Evolutionary conservation across 495 filamentous ascomycete genomes (phyloP).

Genomic region (Aspergillus nidulans): DNA sequence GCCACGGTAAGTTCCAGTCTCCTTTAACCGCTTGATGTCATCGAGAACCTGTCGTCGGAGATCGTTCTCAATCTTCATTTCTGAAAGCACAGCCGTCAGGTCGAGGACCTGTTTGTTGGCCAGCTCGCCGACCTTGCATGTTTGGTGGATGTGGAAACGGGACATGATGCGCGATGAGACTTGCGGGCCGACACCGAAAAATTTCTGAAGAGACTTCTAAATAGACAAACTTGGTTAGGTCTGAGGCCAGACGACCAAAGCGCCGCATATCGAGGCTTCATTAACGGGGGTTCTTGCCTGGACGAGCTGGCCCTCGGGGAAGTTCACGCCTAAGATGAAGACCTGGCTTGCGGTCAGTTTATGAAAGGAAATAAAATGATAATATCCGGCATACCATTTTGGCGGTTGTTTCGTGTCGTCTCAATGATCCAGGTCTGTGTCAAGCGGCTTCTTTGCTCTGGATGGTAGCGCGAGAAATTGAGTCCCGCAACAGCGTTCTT

Average conservation of each 20-base stretch:
- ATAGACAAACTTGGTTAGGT: conserved; percentile 14
- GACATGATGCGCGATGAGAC: conserved; percentile 72
- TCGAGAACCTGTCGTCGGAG: conserved; percentile 69
- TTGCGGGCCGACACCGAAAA: conserved; percentile 83
- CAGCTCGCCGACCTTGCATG: conserved; percentile 67
- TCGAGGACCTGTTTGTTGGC: conserved; percentile 67
- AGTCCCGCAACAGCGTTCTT: conserved; percentile 33
- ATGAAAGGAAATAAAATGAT: too few relatives aligned
- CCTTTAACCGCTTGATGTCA: conserved; percentile 79
- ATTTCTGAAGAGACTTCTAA: conserved; percentile 77
- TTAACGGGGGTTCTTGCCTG: conserved; percentile 51
- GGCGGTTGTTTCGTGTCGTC: not conserved
- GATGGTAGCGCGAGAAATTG: conserved; percentile 27
- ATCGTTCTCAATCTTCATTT: conserved; percentile 93
- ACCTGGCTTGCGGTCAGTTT: conserved; percentile 47
- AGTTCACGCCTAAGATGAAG: conserved; percentile 79
- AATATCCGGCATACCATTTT: conserved; percentile 30
- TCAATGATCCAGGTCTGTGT: not conserved
- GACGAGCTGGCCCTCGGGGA: conserved; percentile 75
- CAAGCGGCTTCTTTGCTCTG: conserved; percentile 15
- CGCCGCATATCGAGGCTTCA: conserved; percentile 3
- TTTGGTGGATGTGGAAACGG: conserved; percentile 79
- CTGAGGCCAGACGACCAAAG: not conserved
- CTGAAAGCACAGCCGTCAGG: conserved; percentile 77
- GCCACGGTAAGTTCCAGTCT: conserved; percentile 88